Conservation (phyloP, 768 basidiomycete genomes). For the Collybiopsis luxurians region DNA sequence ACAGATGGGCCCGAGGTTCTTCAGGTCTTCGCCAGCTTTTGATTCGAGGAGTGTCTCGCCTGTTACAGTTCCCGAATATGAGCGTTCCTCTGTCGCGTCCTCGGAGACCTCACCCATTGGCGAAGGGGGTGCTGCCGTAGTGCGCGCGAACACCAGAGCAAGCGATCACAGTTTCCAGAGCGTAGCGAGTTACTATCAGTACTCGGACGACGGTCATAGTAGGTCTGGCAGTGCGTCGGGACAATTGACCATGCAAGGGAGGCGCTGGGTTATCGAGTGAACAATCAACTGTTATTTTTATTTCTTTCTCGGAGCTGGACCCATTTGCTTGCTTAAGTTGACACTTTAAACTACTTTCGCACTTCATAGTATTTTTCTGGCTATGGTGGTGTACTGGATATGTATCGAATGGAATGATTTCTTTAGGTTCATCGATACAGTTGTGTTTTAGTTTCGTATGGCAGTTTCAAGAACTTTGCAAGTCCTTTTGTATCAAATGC, state of each 20-base stretch:
- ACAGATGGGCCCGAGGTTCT: constrained; percentile 48
- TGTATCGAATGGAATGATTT: neutral
- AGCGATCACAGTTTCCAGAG: constrained; percentile 42
- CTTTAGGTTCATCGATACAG: neutral
- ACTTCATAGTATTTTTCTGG: neutral
- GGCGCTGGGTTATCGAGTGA: constrained; percentile 28
- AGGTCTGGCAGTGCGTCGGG: constrained; percentile 9
- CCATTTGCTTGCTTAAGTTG: neutral
- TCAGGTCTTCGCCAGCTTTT: constrained; percentile 40
- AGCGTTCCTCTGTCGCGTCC: constrained; percentile 27
- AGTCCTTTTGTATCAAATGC: too few relatives aligned
- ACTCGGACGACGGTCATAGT: constrained; percentile 24
- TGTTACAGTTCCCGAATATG: constrained; percentile 32
- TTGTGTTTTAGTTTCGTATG: too few relatives aligned
- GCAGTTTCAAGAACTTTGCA: too few relatives aligned
- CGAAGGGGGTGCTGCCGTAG: constrained; percentile 18
- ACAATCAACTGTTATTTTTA: neutral
- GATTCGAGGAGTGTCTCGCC: constrained; percentile 25
- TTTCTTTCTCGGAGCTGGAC: neutral
- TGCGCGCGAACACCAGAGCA: constrained; percentile 31
- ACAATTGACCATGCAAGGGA: constrained; percentile 9
- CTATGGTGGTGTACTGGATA: neutral
- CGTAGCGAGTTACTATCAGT: constrained; percentile 27
- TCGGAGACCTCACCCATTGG: constrained; percentile 26
- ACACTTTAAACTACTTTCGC: neutral